Percentiles rank a stretch among this genome's conserved stretches.
Evolutionary conservation across 2,329 filamentous ascomycete species (phyloP).

Genomic region (Colletotrichum lupini): DNA sequence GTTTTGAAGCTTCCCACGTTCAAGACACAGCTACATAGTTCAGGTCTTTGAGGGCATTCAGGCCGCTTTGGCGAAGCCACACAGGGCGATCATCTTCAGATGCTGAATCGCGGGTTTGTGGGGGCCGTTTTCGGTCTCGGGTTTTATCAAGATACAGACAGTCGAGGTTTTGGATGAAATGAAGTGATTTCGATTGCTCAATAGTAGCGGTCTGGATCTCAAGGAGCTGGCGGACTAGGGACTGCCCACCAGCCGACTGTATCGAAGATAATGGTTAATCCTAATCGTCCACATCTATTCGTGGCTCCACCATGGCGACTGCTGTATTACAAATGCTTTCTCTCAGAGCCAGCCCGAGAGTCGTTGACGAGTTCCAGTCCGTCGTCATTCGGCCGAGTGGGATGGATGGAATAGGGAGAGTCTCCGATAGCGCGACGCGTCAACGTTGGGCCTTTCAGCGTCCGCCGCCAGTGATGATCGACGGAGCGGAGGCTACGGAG

Average conservation of each 20-base stretch:
- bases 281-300: not conserved
- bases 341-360: not conserved
- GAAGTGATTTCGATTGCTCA: slow-evolving; percentile 1
- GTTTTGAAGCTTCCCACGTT: not conserved
- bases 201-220: not conserved
- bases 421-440: slow-evolving; percentile 3
- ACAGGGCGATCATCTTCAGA: not conserved
- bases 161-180: not conserved
- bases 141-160: not conserved
- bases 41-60: not conserved
- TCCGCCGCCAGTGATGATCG: not conserved
- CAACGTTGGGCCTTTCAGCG: not conserved
- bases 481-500: not conserved
- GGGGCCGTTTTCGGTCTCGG: not conserved
- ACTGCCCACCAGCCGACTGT: not conserved
- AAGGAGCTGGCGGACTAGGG: not conserved
- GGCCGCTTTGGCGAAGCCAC: not conserved
- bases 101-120: not conserved
- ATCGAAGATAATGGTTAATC: not conserved
- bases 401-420: not conserved
- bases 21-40: not conserved
- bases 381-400: not conserved
- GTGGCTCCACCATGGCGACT: not conserved
- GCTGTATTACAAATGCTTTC: not conserved
- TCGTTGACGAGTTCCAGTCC: too few relatives aligned